phyloP scores from a whole-genome alignment of 2,329 filamentous ascomycete genomes.

The Fusarium sp. region DNA sequence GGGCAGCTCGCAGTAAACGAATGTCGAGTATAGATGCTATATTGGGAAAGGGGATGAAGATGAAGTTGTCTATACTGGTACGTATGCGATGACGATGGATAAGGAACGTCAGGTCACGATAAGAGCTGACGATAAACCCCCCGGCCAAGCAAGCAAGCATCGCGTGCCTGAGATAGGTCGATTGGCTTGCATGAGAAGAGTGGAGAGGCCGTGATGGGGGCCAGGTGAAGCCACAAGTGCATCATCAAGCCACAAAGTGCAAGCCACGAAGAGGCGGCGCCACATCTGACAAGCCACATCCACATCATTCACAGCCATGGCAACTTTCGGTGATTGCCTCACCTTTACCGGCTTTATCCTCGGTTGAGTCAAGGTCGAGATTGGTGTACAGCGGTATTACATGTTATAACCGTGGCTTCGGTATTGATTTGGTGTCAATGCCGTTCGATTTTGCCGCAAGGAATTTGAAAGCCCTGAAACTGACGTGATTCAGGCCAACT shows the following conservation, averaged over 20 bases:
- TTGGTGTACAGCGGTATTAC: not conserved
- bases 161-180: slow-evolving; percentile 6
- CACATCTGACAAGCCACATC: not conserved
- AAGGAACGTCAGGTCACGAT: slow-evolving; percentile 12
- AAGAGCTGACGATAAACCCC: slow-evolving; percentile 27
- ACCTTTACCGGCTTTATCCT: slow-evolving; percentile 7
- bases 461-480: not conserved
- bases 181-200: slow-evolving; percentile 26
- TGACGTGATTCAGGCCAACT: not conserved
- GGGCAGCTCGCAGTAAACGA: slow-evolving; percentile 13
- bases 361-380: not conserved
- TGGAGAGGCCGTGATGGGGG: slow-evolving; percentile 14
- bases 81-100: slow-evolving; percentile 22
- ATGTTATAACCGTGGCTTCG: not conserved
- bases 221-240: slow-evolving; percentile 9
- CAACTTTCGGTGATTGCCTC: not conserved
- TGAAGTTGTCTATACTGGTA: slow-evolving; percentile 4
- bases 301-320: not conserved
- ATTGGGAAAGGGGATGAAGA: slow-evolving; percentile 8
- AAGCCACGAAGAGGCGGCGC: not conserved
- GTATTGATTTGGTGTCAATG: not conserved
- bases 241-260: not conserved
- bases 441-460: not conserved
- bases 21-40: slow-evolving; percentile 11
- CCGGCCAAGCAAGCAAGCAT: not conserved